Conservation (phyloP, 352 stramenopile species). For the Chrysophaeum taylorii region DNA sequence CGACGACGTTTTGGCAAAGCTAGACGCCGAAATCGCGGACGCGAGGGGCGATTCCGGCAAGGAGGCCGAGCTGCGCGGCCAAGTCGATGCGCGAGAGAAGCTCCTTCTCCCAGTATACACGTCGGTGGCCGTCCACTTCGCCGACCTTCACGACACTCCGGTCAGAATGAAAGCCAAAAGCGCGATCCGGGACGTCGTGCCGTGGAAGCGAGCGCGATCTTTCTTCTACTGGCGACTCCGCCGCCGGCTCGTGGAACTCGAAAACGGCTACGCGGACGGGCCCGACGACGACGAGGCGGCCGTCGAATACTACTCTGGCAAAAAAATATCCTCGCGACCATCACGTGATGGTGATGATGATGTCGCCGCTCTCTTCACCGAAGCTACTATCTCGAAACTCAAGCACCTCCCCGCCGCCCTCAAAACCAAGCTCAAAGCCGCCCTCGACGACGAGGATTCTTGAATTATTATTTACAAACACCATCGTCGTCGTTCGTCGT, state of each 20-base stretch:
- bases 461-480: no score
- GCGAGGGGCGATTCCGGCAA: conserved; percentile 22
- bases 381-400: no score
- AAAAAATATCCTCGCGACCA: no score
- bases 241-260: conserved; percentile 90
- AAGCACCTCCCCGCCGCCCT: no score
- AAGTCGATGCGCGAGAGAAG: conserved; percentile 79
- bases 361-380: no score
- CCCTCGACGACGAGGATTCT: no score
- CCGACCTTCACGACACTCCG: conserved; percentile 98
- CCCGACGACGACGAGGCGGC: no score
- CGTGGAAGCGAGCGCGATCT: conserved; percentile 79
- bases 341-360: no score
- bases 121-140: conserved; percentile 95
- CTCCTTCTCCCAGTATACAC: conserved; percentile 87
- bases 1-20: conserved; percentile 74
- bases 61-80: conserved; percentile 41
- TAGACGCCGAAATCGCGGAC: conserved; percentile 59
- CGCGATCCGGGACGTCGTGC: conserved; percentile 90
- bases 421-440: no score
- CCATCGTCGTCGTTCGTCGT: no score
- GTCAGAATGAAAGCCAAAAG: conserved; percentile 98
- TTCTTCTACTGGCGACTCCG: conserved; percentile 98
- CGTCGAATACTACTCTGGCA: no score
- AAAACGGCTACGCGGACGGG: conserved; percentile 69